Evolutionary conservation across 345 rosid species (phyloP).

Genomic region (Mercurialis annua): DNA sequence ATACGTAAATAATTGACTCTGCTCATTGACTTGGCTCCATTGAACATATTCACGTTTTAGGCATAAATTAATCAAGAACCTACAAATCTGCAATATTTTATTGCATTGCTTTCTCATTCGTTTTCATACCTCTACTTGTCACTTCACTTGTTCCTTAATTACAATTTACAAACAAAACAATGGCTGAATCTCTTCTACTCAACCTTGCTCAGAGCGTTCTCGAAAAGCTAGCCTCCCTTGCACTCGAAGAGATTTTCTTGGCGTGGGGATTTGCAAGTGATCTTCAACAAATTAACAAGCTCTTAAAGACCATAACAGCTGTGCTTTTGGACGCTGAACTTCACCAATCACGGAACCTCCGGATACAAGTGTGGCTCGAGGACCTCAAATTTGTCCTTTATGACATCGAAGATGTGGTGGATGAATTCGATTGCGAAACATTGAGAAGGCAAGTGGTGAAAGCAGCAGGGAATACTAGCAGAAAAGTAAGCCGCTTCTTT

Average conservation of each 20-base stretch:
- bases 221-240: not conserved
- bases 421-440: conserved; percentile 5
- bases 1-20: too few species aligned
- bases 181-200: not conserved
- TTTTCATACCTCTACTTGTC: not conserved
- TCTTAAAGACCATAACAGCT: not conserved
- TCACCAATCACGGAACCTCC: not conserved
- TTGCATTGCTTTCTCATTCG: too few species aligned
- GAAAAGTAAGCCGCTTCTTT: not conserved
- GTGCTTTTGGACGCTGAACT: conserved; percentile 24
- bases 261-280: conserved; percentile 3
- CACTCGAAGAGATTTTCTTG: not conserved
- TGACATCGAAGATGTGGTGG: conserved; percentile 26
- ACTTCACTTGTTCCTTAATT: not conserved
- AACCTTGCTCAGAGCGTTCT: not conserved
- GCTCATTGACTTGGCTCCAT: too few species aligned
- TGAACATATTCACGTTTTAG: too few species aligned
- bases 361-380: conserved; percentile 15
- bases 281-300: not conserved
- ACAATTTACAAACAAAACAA: not conserved
- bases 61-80: too few species aligned
- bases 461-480: not conserved
- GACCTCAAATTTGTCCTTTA: conserved; percentile 11
- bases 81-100: too few species aligned
- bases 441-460: not conserved